Evolutionary conservation across 78 protist genomes (phyloP), one percentile per base, ranked within the genome.

Genomic region (Ministeria vibrans): DNA sequence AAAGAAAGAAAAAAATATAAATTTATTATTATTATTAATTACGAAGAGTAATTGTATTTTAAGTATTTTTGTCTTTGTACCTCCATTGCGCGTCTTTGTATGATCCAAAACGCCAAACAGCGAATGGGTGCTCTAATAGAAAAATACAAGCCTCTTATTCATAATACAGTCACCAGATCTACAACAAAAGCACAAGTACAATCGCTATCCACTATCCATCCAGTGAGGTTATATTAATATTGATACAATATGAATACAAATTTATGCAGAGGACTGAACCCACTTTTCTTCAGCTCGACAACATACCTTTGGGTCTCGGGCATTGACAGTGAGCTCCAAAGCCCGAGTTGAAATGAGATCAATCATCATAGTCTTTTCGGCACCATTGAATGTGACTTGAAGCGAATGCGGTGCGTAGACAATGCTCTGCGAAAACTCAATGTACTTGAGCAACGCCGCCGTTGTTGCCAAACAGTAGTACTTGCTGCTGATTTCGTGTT

Each of bases 401-500:
- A 63, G 71, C 32, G 71, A 32, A 18, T 63, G 6, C 4, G 71
- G 41, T 15, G 71, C 71, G 41, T 22, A 63, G 9, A 63, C 23
- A 25, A 41, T 63, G 71, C 34, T 63, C 13, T 63, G 71, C 2
- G 34, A 34, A 30, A 22, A 63, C 71, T 63, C 71, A 23, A 63
- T 2, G 71, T 63, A 63, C 71, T 63, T 63, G 38, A 63, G 71
- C 43, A 63, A 41, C 3, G 71, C 71, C 20, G 71, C 71, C 43
- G 71, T 41, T 7, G 71, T 63, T 4, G 71, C 71, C 7, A 7
- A 63, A 41, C 71, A 32, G 71, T 32, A 63, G 71, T 63, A 63
- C 71, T 25, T 63, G 71, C 38, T 27, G 66, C 5, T 59, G n/a
- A n/a, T n/a, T n/a, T n/a, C n/a, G n/a, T n/a, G n/a, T n/a, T n/a